Base-by-base conservation (phyloP, 2,329 filamentous ascomycete species). In the Aspergillus fumigatus region DNA sequence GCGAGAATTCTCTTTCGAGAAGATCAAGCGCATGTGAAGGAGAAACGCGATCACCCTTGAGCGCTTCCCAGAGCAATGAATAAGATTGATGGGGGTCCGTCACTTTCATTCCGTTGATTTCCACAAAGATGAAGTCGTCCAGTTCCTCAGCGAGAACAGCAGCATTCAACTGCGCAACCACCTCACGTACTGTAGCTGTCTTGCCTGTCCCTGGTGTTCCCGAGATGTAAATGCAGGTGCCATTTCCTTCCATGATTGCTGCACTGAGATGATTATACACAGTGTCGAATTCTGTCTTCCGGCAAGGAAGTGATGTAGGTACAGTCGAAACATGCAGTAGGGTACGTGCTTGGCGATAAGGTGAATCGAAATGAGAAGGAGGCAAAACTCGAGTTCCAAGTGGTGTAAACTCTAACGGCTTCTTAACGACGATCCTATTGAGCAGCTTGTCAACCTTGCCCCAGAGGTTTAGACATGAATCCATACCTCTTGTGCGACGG, bases 51-150 rank as follows among this genome's bases (percentile, higher is more conserved):
- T 99, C 92, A 26, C 92, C 92, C 70, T 93, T 93, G 58, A 99
- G 79, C 0, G 94, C 93, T 77, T 99, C 92, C 95, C 95, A 99
- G 1, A 99, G 82, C 21, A 99, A 77, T 2, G 90, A 88, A 74
- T 99, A 99, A 0, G 94, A 92, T 73, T 99, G 94, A 69, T 97
- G 92, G 0, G 94, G 93, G 71, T 99, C 94, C 0, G 94, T 96
- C 65, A 99, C 92, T 78, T 99, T 99, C 94, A 99, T 97, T 64
- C 94, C 95, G 74, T 99, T 99, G 77, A 99, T 97, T 74, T 99
- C 94, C 60, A 99, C 92, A 65, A 99, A 99, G 57, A 97, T 96
- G 73, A 99, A 99, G 71, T 97, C 93, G 67, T 99, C 94, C 45
- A 99, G 82, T 73, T 97, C 93, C 68, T 99, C 94, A 7, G 88